Base-by-base conservation (phyloP, 2,329 filamentous ascomycete species). In the Daldinia sp. region DNA sequence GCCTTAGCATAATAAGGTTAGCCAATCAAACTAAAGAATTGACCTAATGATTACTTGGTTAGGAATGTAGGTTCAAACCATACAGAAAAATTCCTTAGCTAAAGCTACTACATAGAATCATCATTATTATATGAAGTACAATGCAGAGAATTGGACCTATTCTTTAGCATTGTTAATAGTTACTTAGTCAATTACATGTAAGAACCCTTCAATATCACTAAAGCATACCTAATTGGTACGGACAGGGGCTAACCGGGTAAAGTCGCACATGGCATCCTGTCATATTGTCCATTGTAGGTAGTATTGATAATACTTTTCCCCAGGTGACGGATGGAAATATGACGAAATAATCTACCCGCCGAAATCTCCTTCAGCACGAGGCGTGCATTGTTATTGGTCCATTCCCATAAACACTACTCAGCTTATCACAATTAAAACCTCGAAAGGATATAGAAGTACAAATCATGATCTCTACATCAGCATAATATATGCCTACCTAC, bases 381-480 rank as follows among this genome's bases (percentile, higher is more conserved):
- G 43, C 61, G 50, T 23, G 25, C 17, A 8, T 3, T 41, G 17
- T 53, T 21, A 66, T 66, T 66, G 61, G 57, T 15, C 17, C 25
- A n/a, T 51, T 39, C 29, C 21, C 35, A 17, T n/a, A 45, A 45
- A 55, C 52, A 34, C 21, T 53, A 27, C 19, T 51, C 56, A 58
- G 63, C 60, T 51, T 41, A 66, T 66, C 63, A 25, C 56, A 66
- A 66, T 66, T 58, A 53, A 60, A 60, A n/a, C 25, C 13, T n/a
- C 34, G 35, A 32, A 51, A 43, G 37, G 50, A 35, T 32, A 54
- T 35, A 19, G n/a, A 45, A 15, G 21, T 43, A 21, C n/a, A 25
- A 49, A 58, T 32, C 19, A 29, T 23, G 11, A 55, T 19, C 29
- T 48, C 30, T 49, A 32, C 19, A 39, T 8, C 19, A 29, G 19